Percentiles rank a stretch among this genome's conserved stretches.
phyloP scores from a whole-genome alignment of 1,139 yeast genomes.

The Candida neerlandica region DNA sequence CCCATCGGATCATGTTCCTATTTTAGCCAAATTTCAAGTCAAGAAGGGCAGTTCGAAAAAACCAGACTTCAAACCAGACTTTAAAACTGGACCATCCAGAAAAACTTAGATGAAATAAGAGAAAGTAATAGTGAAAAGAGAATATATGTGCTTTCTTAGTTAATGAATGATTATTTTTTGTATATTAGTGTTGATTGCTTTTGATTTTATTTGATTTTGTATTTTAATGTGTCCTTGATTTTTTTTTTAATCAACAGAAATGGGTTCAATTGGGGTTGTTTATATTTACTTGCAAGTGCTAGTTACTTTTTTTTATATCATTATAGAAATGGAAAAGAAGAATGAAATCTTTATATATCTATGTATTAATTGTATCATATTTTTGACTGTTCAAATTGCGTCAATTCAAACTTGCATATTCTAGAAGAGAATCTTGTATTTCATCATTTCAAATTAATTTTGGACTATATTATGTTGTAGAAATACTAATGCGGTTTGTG shows the following conservation, averaged over 20 bases:
- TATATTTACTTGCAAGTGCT: conserved; percentile 1
- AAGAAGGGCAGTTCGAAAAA: conserved; percentile 47
- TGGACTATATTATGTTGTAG: no score
- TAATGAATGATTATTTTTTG: not conserved
- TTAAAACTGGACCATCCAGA: conserved; percentile 52
- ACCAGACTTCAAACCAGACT: conserved; percentile 55
- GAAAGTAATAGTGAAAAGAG: not conserved
- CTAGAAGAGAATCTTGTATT: no score
- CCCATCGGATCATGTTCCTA: conserved; percentile 93
- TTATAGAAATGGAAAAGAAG: conserved; percentile 3
- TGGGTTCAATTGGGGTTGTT: not conserved
- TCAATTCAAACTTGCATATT: no score
- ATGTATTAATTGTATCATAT: conserved; percentile 5
- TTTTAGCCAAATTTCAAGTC: conserved; percentile 75
- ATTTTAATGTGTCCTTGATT: conserved; percentile 2
- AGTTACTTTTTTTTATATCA: not conserved
- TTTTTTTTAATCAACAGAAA: not conserved
- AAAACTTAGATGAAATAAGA: conserved; percentile 35
- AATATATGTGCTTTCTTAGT: not conserved
- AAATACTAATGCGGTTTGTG: no score
- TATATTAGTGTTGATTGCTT: conserved; percentile 4
- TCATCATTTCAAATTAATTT: no score
- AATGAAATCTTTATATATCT: conserved; percentile 1
- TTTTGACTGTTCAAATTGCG: not conserved
- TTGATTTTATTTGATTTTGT: not conserved